These are phyloP conservation scores for Blastobotrys aristatus DNA, from an alignment of 1,139 yeast genomes.

Conservation along the genomic window DNA sequence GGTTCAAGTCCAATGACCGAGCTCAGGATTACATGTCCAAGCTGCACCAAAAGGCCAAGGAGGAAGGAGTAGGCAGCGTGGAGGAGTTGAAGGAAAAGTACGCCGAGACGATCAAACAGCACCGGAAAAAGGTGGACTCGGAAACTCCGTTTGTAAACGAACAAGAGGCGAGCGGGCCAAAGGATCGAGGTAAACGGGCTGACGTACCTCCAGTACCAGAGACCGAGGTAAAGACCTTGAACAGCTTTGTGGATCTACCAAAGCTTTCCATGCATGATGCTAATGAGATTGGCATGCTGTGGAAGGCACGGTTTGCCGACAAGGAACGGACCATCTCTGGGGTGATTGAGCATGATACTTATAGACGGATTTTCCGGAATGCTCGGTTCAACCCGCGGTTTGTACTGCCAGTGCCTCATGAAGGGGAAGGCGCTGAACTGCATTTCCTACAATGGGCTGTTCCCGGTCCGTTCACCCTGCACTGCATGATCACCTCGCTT, in stretches of 20 bases:
- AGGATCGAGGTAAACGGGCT: conserved; percentile 25
- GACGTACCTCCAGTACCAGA: conserved; percentile 10
- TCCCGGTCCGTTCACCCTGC: conserved; percentile 78
- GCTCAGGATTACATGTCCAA: neutral
- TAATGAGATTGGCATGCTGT: conserved; percentile 70
- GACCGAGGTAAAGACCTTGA: conserved; percentile 55
- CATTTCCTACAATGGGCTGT: conserved; percentile 94
- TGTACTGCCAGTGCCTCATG: conserved; percentile 42
- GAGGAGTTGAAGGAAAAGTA: conserved; percentile 60
- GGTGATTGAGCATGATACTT: conserved; percentile 50
- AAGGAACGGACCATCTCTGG: conserved; percentile 65
- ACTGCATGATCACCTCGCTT: conserved; percentile 85
- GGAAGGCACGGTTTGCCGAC: conserved; percentile 81
- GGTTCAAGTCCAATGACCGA: conserved; percentile 3
- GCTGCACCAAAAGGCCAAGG: conserved; percentile 6
- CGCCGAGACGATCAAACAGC: conserved; percentile 55
- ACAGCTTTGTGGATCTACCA: conserved; percentile 63
- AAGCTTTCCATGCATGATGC: conserved; percentile 50
- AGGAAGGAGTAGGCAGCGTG: conserved; percentile 44
- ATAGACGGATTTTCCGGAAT: conserved; percentile 53
- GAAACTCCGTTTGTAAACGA: conserved; percentile 56
- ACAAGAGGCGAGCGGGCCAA: conserved; percentile 40
- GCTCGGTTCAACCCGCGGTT: conserved; percentile 71
- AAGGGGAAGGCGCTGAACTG: conserved; percentile 60
- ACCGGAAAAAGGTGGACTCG: conserved; percentile 51